Base-by-base conservation (phyloP, 257 asterid species). In the Cinchona pubescens region DNA sequence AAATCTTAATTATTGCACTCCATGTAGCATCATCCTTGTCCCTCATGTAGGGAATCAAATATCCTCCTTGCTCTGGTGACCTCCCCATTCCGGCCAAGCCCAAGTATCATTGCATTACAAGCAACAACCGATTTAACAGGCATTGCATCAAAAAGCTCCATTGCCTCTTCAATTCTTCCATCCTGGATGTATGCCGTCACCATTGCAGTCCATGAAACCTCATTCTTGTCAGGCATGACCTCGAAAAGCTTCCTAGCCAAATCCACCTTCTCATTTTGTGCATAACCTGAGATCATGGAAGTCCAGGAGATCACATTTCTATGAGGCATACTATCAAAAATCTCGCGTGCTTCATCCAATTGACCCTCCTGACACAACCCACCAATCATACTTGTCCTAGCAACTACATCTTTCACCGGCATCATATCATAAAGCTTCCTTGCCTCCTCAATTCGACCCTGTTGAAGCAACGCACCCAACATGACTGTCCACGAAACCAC, bases 131-230 rank as follows among this genome's bases (percentile, higher is more conserved):
- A 60, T 71, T 81, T 85, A 15, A 67, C 70, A 40, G 90, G 91
- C 97, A 90, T 90, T 38, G 78, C 83, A 49, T 79, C 67, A 69
- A 86, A 92, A 75, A 92, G 87, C 78, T 88, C 82, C 82, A 86
- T 85, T 0, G 93, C 93, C 67, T 86, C 93, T 27, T 82, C 85
- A 59, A 78, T 79, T 82, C 96, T 86, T 77, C 90, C 96, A 73
- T 83, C 76, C 21, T 87, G 87, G 69, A 84, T 74, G 78, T 86
- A 89, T 65, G 92, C 91, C 85, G 76, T 80, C 74, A 92, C 78
- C 91, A 92, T 90, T 27, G 92, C 90, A 5, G 89, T 87, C 97
- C 97, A 92, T 53, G 96, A 90, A 55, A 92, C 90, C 77, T 90
- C 96, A 62, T 92, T 90, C 75, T 72, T 90, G 79, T 87, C 89